Percentiles rank a stretch among this genome's conserved stretches.
These are phyloP conservation scores for Ensete ventricosum DNA, from an alignment of 176 grass and related monocot genomes.

Conservation along the genomic window DNA sequence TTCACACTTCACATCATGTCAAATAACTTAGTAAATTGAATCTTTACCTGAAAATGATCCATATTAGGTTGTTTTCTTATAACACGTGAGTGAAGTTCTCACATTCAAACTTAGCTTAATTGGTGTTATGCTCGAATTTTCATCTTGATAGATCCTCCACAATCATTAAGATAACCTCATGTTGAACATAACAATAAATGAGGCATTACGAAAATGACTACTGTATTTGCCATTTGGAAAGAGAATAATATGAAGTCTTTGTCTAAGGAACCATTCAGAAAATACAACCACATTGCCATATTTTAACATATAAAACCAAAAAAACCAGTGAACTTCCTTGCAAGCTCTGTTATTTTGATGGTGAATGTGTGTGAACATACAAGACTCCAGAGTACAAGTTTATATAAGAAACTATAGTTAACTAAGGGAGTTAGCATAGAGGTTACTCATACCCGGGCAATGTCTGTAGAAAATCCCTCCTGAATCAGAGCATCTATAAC, in stretches of 20 bases:
- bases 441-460: constrained; percentile 50
- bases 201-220: not conserved
- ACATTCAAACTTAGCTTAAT: not conserved
- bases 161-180: too few species aligned
- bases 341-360: not conserved
- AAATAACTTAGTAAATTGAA: too few species aligned
- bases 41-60: too few species aligned
- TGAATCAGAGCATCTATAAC: constrained; percentile 61
- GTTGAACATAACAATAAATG: not conserved
- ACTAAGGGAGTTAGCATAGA: not conserved
- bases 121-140: too few species aligned
- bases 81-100: not conserved
- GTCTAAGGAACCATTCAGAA: not conserved
- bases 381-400: too few species aligned
- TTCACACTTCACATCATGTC: too few species aligned
- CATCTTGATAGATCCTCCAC: too few species aligned
- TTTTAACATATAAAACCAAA: too few species aligned
- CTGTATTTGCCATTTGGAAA: not conserved
- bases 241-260: not conserved
- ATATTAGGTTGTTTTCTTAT: too few species aligned
- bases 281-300: not conserved
- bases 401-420: not conserved
- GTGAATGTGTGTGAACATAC: not conserved
- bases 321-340: not conserved
- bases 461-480: constrained; percentile 67